Conservation (phyloP, 495 filamentous ascomycete species). For the Amorphotheca resinae region DNA sequence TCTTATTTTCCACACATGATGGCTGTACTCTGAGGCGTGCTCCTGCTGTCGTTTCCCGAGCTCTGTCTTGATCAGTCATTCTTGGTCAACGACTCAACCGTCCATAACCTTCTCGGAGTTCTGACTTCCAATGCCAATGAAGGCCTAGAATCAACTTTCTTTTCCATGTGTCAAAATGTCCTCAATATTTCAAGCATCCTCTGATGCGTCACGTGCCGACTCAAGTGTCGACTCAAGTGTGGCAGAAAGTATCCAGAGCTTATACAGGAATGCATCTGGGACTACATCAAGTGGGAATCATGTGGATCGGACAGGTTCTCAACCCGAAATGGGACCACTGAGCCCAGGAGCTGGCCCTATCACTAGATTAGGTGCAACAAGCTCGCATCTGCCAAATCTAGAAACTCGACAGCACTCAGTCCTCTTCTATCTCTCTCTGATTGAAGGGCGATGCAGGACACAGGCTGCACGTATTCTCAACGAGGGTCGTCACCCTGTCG, state of each 20-base stretch:
- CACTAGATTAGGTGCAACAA: neutral
- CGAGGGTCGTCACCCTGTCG: slow-evolving; percentile 5
- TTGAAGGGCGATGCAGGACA: slow-evolving; percentile 19
- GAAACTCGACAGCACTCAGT: slow-evolving; percentile 13
- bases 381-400: slow-evolving; percentile 8
- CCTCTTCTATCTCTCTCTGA: slow-evolving; percentile 19
- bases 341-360: slow-evolving; percentile 1
- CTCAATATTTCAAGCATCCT: slow-evolving; percentile 9
- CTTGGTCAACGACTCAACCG: no score
- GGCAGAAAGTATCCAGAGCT: neutral
- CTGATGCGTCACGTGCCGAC: slow-evolving; percentile 8
- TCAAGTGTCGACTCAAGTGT: slow-evolving; percentile 5
- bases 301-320: neutral
- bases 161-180: slow-evolving; percentile 4
- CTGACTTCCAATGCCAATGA: neutral
- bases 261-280: neutral
- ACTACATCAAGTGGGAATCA: neutral
- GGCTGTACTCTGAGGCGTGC: no score
- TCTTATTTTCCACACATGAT: no score
- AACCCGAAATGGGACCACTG: no score
- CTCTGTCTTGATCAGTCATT: no score
- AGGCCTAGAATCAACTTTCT: neutral
- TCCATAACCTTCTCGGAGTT: neutral
- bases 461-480: slow-evolving; percentile 17
- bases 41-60: no score